Conservation (phyloP, 768 basidiomycete species). For the Leccinellum luteum region DNA sequence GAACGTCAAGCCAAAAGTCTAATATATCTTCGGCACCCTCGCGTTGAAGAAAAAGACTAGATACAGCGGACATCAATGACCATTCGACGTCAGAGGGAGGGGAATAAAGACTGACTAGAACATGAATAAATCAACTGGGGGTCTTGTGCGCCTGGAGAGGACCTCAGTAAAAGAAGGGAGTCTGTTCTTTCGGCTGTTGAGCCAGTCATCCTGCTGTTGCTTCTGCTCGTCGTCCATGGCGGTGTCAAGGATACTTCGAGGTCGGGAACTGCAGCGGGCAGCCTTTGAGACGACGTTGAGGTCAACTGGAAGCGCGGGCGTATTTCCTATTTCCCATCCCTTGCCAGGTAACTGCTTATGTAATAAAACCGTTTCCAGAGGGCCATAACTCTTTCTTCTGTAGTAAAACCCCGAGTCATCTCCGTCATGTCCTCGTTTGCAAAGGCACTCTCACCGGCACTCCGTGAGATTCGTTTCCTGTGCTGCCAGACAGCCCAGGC, state of each 20-base stretch:
- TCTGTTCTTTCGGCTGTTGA: constrained; percentile 65
- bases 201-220: constrained; percentile 69
- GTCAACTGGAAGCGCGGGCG: constrained; percentile 17
- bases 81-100: not conserved
- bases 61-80: constrained; percentile 6
- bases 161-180: constrained; percentile 91
- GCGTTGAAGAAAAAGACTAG: constrained; percentile 89
- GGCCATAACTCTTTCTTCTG: not conserved
- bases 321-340: constrained; percentile 3
- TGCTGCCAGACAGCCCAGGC: constrained; percentile 75
- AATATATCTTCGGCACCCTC: constrained; percentile 95
- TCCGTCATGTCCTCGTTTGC: constrained; percentile 59
- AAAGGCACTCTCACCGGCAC: constrained; percentile 70
- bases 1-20: constrained; percentile 99
- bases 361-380: constrained; percentile 16
- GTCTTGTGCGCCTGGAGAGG: constrained; percentile 82
- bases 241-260: constrained; percentile 1
- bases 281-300: constrained; percentile 9
- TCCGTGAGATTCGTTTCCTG: constrained; percentile 78
- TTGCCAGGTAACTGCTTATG: constrained; percentile 23
- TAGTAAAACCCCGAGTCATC: constrained; percentile 21
- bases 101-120: constrained; percentile 74
- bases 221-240: constrained; percentile 55
- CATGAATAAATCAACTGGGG: constrained; percentile 98
- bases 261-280: constrained; percentile 17